Evolutionary conservation across 345 rosid species (phyloP), one percentile per base, ranked within the genome.

Genomic region (Excoecaria cochinchinensis): DNA sequence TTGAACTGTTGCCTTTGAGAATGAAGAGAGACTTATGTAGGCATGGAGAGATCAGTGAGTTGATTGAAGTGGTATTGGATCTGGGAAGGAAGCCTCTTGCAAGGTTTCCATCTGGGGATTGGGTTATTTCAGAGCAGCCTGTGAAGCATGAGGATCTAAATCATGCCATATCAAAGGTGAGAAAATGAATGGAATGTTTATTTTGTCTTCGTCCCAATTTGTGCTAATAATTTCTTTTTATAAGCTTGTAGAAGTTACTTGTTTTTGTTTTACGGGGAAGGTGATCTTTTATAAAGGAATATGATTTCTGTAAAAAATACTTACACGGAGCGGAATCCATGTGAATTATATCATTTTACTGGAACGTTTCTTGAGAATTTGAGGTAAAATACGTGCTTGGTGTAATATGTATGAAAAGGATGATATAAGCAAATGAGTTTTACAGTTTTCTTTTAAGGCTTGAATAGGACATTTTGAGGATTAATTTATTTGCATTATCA

Each of bases 41-140:
- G 84, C 97, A 90, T 71, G 74, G 67, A 40, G 85, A 88, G 80
- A 85, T 95, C 39, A 86, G 88, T 60, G 86, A 87, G 76, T 76
- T 95, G 86, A 95, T 92, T 63, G 97, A 95, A 74, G 95, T 95
- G 59, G 99, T 95, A 71, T 84, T 95, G 97, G 97, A 95, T 73
- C 83, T 92, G 82, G 99, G 98, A 60, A 86, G 99, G 75, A 86
- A 89, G 81, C 98, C 99, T 53, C 76, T 95, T 0, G 99, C 97
- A 0, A 85, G 99, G 85, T 95, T 95, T 72, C 99, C 99, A 16
- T 89, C 93, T 19, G 99, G 97, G 40, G 97, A 92, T 85, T 92
- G 97, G 94, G 83, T 89, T 46, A 90, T 95, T 70, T 88, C 94
- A 0, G 89, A 90, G 40, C 88, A 76, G 74, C 82, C 89, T 25